Conservation (phyloP, 495 filamentous ascomycete genomes). For the Tuber indicum region DNA sequence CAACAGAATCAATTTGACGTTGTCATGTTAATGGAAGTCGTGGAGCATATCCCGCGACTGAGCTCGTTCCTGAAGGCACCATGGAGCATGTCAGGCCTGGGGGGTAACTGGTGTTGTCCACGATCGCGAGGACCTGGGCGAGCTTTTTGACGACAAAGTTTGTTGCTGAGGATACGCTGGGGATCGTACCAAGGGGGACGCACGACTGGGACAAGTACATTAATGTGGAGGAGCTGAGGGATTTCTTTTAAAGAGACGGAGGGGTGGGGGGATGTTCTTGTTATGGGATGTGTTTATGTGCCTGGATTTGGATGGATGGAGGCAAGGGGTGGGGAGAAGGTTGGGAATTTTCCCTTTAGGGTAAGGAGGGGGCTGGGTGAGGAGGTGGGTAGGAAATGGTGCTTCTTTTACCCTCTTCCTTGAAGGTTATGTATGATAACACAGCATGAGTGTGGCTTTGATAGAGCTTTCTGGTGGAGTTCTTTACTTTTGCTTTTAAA, state of each 20-base stretch:
- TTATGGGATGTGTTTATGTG: conserved; percentile 84
- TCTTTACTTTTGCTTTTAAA: no score
- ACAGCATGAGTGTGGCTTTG: no score
- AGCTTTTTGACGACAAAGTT: conserved; percentile 89
- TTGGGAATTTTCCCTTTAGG: conserved; percentile 95
- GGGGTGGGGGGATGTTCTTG: conserved; percentile 52
- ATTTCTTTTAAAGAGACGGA: conserved; percentile 47
- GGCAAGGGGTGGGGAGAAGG: conserved; percentile 70
- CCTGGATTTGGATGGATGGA: conserved; percentile 88
- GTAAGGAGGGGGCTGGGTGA: conserved; percentile 68
- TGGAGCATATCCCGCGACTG: conserved; percentile 79
- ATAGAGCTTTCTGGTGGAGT: no score
- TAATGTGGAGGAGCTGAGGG: conserved; percentile 71
- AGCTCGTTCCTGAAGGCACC: conserved; percentile 61
- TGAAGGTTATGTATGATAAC: no score
- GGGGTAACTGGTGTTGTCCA: conserved; percentile 85
- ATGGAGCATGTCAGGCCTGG: conserved; percentile 74
- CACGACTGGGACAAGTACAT: conserved; percentile 96
- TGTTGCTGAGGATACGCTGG: conserved; percentile 77
- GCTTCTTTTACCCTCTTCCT: no score
- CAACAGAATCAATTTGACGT: conserved; percentile 29
- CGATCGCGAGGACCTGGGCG: conserved; percentile 59
- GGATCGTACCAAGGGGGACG: conserved; percentile 83
- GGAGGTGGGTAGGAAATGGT: no score
- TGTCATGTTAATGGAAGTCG: conserved; percentile 81